Evolutionary conservation across 345 rosid genomes (phyloP), one percentile per base, ranked within the genome.

Genomic region (Nephelium lappaceum): DNA sequence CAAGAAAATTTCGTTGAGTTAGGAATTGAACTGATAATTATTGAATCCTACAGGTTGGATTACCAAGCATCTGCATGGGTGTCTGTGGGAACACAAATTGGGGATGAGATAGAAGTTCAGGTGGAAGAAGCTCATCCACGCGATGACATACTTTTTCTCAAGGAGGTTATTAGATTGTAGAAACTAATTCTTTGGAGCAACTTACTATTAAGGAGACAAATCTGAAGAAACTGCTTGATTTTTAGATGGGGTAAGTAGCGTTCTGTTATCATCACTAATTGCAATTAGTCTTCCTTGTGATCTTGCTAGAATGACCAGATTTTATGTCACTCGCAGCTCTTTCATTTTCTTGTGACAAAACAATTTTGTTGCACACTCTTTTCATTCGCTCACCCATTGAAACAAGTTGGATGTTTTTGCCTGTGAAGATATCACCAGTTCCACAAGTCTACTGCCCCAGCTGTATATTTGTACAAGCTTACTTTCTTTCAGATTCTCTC

Each of bases 51-150:
- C 86, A 95, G 99, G 92, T 95, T 31, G 99, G 98, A 67, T 77
- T 87, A n/a, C 81, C 97, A 93, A 85, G 91, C 91, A 69, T 80
- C 94, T 23, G 93, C 89, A 14, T 89, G 91, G 96, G 97, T 93
- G 75, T 92, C 97, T 58, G 77, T 83, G 45, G 98, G 99, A 77
- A 78, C 69, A 73, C 88, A 86, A 78, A 81, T 92, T 53, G 99
- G 99, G 71, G 97, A 93, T 89, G 98, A 95, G 82, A 78, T 92
- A 43, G 74, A 88, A 73, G 97, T 95, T 81, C 74, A 79, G 81
- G 97, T 95, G 57, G 94, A 88, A 87, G 95, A 90, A 83, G 94
- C 98, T 77, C 89, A 88, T 85, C 93, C 99, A 1, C 95, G 95
- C 5, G 90, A 95, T 27, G 98, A 93, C 72, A 67, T 87, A 74